Base-by-base conservation (phyloP, 139 green algal species). In the Chlamydomonas schloesseri region DNA sequence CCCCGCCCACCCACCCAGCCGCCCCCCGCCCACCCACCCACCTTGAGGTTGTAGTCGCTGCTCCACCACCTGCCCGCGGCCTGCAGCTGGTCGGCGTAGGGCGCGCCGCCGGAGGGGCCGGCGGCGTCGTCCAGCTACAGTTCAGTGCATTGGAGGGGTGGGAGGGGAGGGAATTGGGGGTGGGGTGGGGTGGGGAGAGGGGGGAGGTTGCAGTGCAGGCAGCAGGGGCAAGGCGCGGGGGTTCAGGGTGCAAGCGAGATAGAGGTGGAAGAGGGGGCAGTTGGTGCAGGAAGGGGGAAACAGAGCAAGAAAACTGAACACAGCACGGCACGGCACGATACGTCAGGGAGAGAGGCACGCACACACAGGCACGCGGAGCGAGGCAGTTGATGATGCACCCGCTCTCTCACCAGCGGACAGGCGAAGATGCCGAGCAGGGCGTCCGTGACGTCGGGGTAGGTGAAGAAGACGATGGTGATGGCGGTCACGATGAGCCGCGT, bases 391-490 rank as follows among this genome's bases (percentile, higher is more conserved):
- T 28, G 67, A 37, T 26, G 26, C n/a, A 53, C 47, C 1, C 60
- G 14, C 15, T 26, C 42, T 14, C 71, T 0, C 46, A 86, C 80
- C 80, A 71, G 23, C 29, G 80, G 81, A 42, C 81, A 87, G 1
- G 70, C 23, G 55, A 87, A 87, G 55, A 87, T 75, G 55, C 70
- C 58, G 57, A 87, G 71, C 70, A 87, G 81, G 36, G 29, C 36
- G 14, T 73, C 47, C 29, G 69, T 87, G 68, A 87, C 71, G 64
- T 67, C 60, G 31, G 81, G 81, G 81, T 87, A 87, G 34, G 80
- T 70, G 71, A 81, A 80, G 81, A 87, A 87, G 55, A 87, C 57
- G 71, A 87, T 87, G 81, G 81, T 79, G 71, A 87, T 87, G 55
- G 36, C 70, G 0, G 81, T 87, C 57, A 87, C 68, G 55, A 87